Base-by-base conservation (phyloP, 768 basidiomycete species). In the Pisolithus orientalis region DNA sequence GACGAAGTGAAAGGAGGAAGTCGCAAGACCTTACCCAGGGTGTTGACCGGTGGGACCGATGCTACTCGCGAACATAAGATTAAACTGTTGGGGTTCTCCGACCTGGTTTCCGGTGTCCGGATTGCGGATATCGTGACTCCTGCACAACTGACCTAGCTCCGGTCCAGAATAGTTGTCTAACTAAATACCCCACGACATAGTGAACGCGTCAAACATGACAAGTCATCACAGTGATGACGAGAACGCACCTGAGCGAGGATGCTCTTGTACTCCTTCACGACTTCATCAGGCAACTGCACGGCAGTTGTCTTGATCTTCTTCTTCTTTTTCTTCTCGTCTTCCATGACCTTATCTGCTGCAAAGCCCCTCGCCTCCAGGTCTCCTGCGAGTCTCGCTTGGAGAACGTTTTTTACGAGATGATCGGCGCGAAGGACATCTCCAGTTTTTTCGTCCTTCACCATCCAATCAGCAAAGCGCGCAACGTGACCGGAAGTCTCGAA, bases 401-500 rank as follows among this genome's bases (percentile, higher is more conserved):
- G 77, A 43, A 97, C 94, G 59, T 75, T 85, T 67, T 94, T 93
- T 56, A 97, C 93, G 16, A 98, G 80, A 70, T 97, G 96, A 68
- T 98, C 94, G 25, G 95, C 95, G 43, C 95, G 86, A 61, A 96
- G 83, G 45, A 98, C 94, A 62, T 98, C 94, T 43, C 94, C 93
- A n/a, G 89, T 94, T 74, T 90, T 84, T 25, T 75, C 74, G 61
- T 98, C 95, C 74, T 95, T 96, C 64, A 92, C 90, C 95, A 97
- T 98, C 95, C 94, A 99, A 66, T 99, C 96, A 5, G 95, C 91
- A 65, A 98, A 99, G 58, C 94, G 83, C 40, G 94, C 94, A 55
- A 98, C 95, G 72, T 98, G 96, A 28, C 96, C 94, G 32, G 94
- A 97, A 0, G 95, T 85, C 70, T 96, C 94, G 65, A 98, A 94